These are phyloP conservation scores for Melampsora americana DNA, from an alignment of 1,284 basidiomycete genomes.

Conservation along the genomic window DNA sequence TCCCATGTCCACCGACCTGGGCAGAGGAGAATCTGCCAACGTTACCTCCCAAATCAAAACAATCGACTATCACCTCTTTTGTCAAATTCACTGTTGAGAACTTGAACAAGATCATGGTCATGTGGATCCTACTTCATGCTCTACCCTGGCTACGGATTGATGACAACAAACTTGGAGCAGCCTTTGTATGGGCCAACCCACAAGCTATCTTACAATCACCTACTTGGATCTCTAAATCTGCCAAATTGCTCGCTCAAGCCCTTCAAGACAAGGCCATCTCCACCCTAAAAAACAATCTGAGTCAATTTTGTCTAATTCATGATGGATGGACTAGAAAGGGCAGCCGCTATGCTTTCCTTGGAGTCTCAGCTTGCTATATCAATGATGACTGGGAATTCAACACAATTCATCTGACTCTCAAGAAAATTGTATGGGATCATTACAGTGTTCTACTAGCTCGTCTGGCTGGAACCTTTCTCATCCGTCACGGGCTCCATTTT, in stretches of 20 bases:
- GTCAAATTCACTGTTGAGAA: too few species aligned
- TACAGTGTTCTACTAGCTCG: not conserved
- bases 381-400: not conserved
- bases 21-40: too few species aligned
- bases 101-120: too few species aligned
- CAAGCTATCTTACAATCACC: not conserved
- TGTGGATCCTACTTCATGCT: too few species aligned
- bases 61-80: too few species aligned
- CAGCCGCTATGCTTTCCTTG: conserved; percentile 10
- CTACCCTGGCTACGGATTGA: conserved; percentile 11
- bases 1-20: too few species aligned
- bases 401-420: conserved; percentile 2
- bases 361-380: conserved; percentile 9
- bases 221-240: not conserved
- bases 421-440: conserved; percentile 14
- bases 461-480: conserved; percentile 11
- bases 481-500: not conserved
- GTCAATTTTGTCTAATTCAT: not conserved
- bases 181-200: too few species aligned
- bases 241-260: not conserved
- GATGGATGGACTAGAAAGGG: conserved; percentile 21
- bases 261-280: not conserved
- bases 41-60: too few species aligned
- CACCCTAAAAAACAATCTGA: not conserved
- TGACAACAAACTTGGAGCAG: not conserved